Percentiles rank a stretch among this genome's conserved stretches.
phyloP scores from a whole-genome alignment of 78 protist genomes.

The Blattamonas nauphoetae region DNA sequence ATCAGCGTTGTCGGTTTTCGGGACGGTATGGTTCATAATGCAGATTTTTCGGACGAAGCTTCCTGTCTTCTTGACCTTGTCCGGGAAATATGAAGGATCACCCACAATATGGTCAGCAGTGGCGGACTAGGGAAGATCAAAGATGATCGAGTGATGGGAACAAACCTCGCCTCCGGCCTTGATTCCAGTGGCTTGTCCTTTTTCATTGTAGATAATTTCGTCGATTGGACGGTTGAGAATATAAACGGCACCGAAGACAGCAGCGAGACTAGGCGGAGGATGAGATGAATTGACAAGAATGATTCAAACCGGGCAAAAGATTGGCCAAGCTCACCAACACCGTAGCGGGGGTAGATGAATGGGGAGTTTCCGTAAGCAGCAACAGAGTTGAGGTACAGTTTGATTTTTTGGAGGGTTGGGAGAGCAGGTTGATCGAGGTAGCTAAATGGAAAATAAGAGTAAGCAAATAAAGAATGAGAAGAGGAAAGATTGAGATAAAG shows the following conservation, averaged over 20 bases:
- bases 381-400: conserved; percentile 77
- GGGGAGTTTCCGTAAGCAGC: conserved; percentile 63
- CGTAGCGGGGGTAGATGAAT: conserved; percentile 95
- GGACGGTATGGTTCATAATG: conserved; percentile 74
- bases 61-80: conserved; percentile 55
- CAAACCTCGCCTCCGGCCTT: conserved; percentile 63
- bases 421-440: conserved; percentile 66
- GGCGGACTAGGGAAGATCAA: not conserved
- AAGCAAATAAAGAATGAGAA: not conserved
- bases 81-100: conserved; percentile 95
- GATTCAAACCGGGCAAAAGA: conserved; percentile 42
- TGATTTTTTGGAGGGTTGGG: conserved; percentile 50
- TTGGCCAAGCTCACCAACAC: conserved; percentile 94
- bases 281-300: not conserved
- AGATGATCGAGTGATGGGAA: not conserved
- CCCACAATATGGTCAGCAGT: conserved; percentile 57
- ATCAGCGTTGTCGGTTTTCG: conserved; percentile 56
- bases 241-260: conserved; percentile 96
- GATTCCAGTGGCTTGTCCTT: conserved; percentile 73
- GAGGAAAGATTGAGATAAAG: not conserved
- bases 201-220: conserved; percentile 58
- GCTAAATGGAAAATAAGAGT: not conserved
- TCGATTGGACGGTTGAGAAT: conserved; percentile 84
- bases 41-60: conserved; percentile 82
- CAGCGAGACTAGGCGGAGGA: conserved; percentile 61